Conservation (phyloP, 805 yeast genomes). For the Nakazawaea ishiwadae region DNA sequence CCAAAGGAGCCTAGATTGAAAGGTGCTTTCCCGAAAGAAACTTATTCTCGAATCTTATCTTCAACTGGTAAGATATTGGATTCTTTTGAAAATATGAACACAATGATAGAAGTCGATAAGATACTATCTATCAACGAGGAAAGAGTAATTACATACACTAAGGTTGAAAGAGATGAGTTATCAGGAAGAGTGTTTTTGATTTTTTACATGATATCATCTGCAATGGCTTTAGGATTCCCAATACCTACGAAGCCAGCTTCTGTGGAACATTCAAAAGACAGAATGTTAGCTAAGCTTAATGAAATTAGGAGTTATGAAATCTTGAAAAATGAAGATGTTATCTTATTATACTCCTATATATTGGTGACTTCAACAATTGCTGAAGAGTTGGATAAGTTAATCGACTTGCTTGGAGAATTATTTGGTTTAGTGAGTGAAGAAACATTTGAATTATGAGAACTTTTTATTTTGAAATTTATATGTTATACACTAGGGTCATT, state of each 20-base stretch:
- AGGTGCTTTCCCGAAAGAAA: slow-evolving; percentile 59
- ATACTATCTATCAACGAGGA: slow-evolving; percentile 47
- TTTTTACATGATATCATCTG: slow-evolving; percentile 75
- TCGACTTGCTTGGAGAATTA: slow-evolving; percentile 48
- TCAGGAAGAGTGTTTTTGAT: slow-evolving; percentile 69
- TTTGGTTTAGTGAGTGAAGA: slow-evolving; percentile 68
- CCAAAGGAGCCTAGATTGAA: slow-evolving; percentile 72
- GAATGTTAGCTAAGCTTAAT: slow-evolving; percentile 61
- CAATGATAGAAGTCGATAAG: slow-evolving; percentile 63
- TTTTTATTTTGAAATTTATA: too few relatives aligned
- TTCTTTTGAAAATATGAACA: slow-evolving; percentile 68
- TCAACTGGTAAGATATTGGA: slow-evolving; percentile 65
- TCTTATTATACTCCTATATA: slow-evolving; percentile 68
- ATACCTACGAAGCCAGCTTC: slow-evolving; percentile 74
- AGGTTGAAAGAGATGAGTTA: slow-evolving; percentile 59
- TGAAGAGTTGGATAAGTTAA: slow-evolving; percentile 57
- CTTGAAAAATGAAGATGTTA: slow-evolving; percentile 67
- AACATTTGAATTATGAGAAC: slow-evolving; percentile 40
- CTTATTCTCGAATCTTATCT: slow-evolving; percentile 45
- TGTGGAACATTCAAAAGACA: slow-evolving; percentile 66
- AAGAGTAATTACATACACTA: slow-evolving; percentile 49
- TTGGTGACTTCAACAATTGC: slow-evolving; percentile 66
- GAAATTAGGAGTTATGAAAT: slow-evolving; percentile 42
- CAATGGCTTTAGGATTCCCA: slow-evolving; percentile 72
- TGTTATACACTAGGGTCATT: too few relatives aligned